Evolutionary conservation across 768 basidiomycete genomes (phyloP).

Genomic region (Psilocybe cyanescens): DNA sequence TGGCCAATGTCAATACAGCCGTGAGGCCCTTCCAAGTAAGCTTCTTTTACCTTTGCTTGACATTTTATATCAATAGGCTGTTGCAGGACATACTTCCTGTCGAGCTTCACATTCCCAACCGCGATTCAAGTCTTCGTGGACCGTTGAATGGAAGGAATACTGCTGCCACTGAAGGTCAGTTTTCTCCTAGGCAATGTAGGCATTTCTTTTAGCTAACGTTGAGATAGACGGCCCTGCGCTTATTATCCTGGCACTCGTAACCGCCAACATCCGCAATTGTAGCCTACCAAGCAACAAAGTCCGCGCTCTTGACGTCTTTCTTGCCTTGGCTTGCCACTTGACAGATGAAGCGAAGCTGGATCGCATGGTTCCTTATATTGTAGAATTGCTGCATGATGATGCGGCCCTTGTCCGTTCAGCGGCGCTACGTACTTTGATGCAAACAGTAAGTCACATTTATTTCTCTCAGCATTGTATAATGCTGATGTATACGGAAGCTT

Average conservation of each 20-base stretch:
- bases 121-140: constrained; percentile 63
- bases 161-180: constrained; percentile 65
- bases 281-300: constrained; percentile 84
- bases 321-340: constrained; percentile 78
- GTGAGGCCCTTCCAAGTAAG: constrained; percentile 64
- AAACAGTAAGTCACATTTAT: constrained; percentile 62
- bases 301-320: constrained; percentile 82
- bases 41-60: background rate
- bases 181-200: background rate
- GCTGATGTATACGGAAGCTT: constrained; percentile 23
- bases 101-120: constrained; percentile 74
- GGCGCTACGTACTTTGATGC: constrained; percentile 77
- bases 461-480: background rate
- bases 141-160: constrained; percentile 54
- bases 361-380: constrained; percentile 88
- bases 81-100: constrained; percentile 78
- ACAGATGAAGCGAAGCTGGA: constrained; percentile 97
- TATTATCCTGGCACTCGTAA: constrained; percentile 84
- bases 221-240: constrained; percentile 85
- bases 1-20: constrained; percentile 33
- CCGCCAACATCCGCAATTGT: constrained; percentile 90
- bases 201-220: background rate
- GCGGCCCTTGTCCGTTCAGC: constrained; percentile 80
- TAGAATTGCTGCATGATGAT: constrained; percentile 89
- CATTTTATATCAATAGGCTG: background rate